Evolutionary conservation across 2,329 filamentous ascomycete genomes (phyloP), one percentile per base, ranked within the genome.

Genomic region (Gaeumannomyces tritici): DNA sequence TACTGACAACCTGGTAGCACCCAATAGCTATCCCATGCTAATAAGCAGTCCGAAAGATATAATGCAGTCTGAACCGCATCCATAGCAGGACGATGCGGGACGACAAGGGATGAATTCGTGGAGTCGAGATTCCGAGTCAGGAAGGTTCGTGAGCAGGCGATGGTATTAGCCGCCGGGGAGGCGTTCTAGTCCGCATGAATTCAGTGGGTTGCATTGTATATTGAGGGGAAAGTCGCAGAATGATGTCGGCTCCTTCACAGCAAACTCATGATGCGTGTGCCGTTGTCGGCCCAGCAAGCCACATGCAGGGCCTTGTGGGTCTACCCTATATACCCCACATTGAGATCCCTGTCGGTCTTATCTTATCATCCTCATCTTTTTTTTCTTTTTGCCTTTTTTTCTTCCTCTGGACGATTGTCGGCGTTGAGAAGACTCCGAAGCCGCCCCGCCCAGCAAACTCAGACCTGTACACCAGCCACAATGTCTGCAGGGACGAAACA

Each of bases 401-500:
- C 7, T 56, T 21, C 11, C 11, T 51, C 11, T 24, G 4, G 13
- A 15, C 21, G 9, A 2, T 0, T 51, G 42, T 21, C 42, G n/a
- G 42, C 1, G 21, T 42, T 42, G n/a, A n/a, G n/a, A n/a, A n/a
- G n/a, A n/a, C n/a, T 26, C 6, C 35, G 26, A 18, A 29, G 15
- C 51, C 24, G 33, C 31, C n/a, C n/a, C 18, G 15, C 28, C 29
- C n/a, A 9, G 12, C 54, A 1, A 9, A 24, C 13, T 26, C 13
- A 13, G 27, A 15, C 57, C 28, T 33, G 2, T 26, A 55, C 12
- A 51, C 12, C 3, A n/a, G 24, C 42, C n/a, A 62, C 21, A 18
- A 70, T 70, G 69, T 69, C 69, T 21, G 63, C 60, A 54, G 64
- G 66, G 54, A 68, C 65, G 63, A 70, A 70, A 57, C 69, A 68